These are phyloP conservation scores for Scheffersomyces quercinus DNA, from an alignment of 1,139 yeast genomes.

Conservation along the genomic window DNA sequence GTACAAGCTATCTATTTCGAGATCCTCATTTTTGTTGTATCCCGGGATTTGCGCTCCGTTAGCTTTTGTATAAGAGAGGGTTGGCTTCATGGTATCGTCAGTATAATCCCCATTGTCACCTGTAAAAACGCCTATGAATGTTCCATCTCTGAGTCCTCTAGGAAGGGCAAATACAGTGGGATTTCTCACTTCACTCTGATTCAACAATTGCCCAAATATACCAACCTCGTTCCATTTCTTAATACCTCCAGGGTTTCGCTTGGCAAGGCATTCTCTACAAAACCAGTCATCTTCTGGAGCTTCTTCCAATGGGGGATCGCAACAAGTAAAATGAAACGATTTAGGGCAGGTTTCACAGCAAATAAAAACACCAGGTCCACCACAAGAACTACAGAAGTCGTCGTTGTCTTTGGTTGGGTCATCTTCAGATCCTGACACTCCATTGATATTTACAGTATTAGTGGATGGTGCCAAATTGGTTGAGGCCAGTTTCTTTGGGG, in stretches of 20 bases:
- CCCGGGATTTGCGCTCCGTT: constrained; percentile 43
- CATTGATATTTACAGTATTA: constrained; percentile 8
- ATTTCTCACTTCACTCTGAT: constrained; percentile 57
- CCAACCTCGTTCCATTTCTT: constrained; percentile 48
- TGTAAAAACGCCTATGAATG: constrained; percentile 71
- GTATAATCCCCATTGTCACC: constrained; percentile 72
- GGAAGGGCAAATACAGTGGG: constrained; percentile 81
- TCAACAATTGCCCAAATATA: constrained; percentile 63
- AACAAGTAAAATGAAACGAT: constrained; percentile 88
- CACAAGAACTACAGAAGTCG: constrained; percentile 87
- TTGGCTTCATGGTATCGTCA: constrained; percentile 59
- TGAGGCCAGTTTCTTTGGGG: constrained; percentile 38
- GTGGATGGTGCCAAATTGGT: constrained; percentile 29
- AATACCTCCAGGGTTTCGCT: constrained; percentile 24
- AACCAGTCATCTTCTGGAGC: constrained; percentile 91
- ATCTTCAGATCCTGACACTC: constrained; percentile 14
- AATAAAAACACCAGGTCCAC: constrained; percentile 82
- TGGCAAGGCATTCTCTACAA: constrained; percentile 67
- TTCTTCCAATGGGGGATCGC: constrained; percentile 83
- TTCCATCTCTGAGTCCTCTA: constrained; percentile 57
- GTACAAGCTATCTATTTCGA: constrained; percentile 64
- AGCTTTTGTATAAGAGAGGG: constrained; percentile 38
- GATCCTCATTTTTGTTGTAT: constrained; percentile 42
- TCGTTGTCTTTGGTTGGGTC: constrained; percentile 59
- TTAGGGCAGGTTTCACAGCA: constrained; percentile 94